These are phyloP conservation scores for Hymenoscyphus scutula DNA, from an alignment of 2,329 filamentous ascomycete species.

Conservation along the genomic window DNA sequence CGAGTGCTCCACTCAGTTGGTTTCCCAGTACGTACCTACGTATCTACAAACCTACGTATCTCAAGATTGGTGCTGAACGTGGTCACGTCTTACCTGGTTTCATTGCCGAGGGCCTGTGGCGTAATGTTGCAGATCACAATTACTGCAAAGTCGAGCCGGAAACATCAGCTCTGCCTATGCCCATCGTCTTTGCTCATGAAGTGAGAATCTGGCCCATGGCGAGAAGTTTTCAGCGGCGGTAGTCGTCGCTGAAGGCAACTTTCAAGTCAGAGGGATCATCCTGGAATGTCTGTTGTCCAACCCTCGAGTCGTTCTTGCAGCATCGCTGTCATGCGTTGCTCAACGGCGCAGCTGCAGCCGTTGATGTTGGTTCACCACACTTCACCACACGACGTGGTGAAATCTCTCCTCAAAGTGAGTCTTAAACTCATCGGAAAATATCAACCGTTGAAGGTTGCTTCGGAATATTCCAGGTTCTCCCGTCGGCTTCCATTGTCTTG, in stretches of 20 bases:
- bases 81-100: not conserved
- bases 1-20: not conserved
- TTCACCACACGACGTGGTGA: not conserved
- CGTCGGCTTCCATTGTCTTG: not conserved
- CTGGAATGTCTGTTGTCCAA: not conserved
- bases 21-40: not conserved
- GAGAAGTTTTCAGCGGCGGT: not conserved
- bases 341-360: constrained; percentile 2
- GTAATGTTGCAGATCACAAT: constrained; percentile 3
- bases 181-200: not conserved
- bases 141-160: not conserved
- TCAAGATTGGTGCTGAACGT: not conserved
- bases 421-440: not conserved
- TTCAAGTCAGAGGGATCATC: not conserved
- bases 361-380: not conserved
- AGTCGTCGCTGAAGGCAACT: not conserved
- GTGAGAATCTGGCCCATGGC: not conserved
- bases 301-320: not conserved
- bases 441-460: not conserved
- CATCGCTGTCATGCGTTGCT: not conserved
- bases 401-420: constrained; percentile 1
- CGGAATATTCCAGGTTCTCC: constrained; percentile 1
- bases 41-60: not conserved
- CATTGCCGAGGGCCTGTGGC: not conserved
- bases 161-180: not conserved